Base-by-base conservation (phyloP, 2,329 filamentous ascomycete species). In the Epichloe bromicola region DNA sequence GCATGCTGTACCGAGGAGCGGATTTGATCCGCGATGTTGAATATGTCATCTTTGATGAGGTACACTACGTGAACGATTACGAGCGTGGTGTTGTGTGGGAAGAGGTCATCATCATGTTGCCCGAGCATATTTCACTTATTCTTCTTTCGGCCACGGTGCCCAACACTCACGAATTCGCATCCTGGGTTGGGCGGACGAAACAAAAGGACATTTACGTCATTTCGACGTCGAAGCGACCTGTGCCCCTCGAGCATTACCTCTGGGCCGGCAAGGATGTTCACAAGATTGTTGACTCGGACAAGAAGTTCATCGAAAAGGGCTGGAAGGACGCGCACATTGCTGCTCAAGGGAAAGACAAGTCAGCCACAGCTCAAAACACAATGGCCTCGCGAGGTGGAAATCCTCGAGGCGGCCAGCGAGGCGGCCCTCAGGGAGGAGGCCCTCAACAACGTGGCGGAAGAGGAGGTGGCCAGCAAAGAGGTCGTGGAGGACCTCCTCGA, bases 151-250 rank as follows among this genome's bases (percentile, higher is more conserved):
- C 93, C 0, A 98, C 93, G 1, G 93, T 98, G 0, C 93, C 93
- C 2, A 98, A 98, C 64, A 97, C 93, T 0, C 82, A 96, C 56
- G 93, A 98, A 64, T 98, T 98, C 61, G 93, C 93, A 1, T 97
- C 90, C 0, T 98, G 93, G 93, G 91, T 98, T 23, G 93, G 93
- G 11, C 80, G 93, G 48, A 98, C 93, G 1, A 98, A 98, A 70
- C 91, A 95, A 70, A 97, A 96, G 69, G 87, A 98, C 61, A 97
- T 98, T 36, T 98, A 97, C 64, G 93, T 98, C 59, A 98, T 98
- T 51, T 97, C 93, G 0, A 98, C 93, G 0, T 84, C 90, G 0
- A 98, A 98, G 67, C 80, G 93, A 53, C 93, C 93, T 0, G 88
- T 98, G 1, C 93, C 93, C 0, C 72, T 98, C 2, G 93, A 98